Percentiles rank a stretch among this genome's conserved stretches.
phyloP scores from a whole-genome alignment of 2,329 filamentous ascomycete species.

The Stromatinia cepivora region DNA sequence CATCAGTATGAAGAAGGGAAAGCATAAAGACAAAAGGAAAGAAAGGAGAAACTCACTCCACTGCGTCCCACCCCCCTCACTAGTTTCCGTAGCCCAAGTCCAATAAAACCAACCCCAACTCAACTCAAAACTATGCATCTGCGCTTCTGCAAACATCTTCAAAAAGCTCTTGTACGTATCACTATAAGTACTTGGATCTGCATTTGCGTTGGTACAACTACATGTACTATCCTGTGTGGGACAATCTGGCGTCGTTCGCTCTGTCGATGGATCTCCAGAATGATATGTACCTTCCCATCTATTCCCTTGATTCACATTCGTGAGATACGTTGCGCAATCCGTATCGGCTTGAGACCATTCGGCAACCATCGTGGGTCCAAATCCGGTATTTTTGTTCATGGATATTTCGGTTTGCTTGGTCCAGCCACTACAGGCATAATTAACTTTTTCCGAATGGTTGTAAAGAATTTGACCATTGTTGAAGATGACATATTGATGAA shows the following conservation, averaged over 20 bases:
- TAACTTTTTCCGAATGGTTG: slow-evolving; percentile 78
- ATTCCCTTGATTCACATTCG: slow-evolving; percentile 84
- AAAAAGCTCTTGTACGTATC: slow-evolving; percentile 81
- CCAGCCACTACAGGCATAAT: slow-evolving; percentile 88
- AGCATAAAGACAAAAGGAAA: slow-evolving; percentile 51
- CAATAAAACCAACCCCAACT: slow-evolving; percentile 99
- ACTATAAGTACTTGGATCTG: slow-evolving; percentile 66
- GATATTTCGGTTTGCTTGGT: slow-evolving; percentile 72
- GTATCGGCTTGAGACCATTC: slow-evolving; percentile 99
- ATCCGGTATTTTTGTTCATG: slow-evolving; percentile 74
- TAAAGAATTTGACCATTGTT: slow-evolving; percentile 83
- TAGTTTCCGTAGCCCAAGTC: slow-evolving; percentile 91
- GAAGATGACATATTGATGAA: slow-evolving; percentile 98
- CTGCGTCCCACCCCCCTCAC: slow-evolving; percentile 55
- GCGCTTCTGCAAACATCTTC: slow-evolving; percentile 86
- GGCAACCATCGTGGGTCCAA: slow-evolving; percentile 90
- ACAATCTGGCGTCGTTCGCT: slow-evolving; percentile 70
- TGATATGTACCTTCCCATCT: slow-evolving; percentile 89
- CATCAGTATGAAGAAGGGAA: slow-evolving; percentile 57
- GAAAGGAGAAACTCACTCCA: slow-evolving; percentile 61
- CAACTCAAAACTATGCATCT: slow-evolving; percentile 92
- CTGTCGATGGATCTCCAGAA: slow-evolving; percentile 56
- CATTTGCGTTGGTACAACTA: slow-evolving; percentile 74
- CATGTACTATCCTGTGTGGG: slow-evolving; percentile 68
- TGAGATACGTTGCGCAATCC: slow-evolving; percentile 84